These are phyloP conservation scores for Lachnellula occidentalis DNA, from an alignment of 2,329 filamentous ascomycete species.

Conservation along the genomic window DNA sequence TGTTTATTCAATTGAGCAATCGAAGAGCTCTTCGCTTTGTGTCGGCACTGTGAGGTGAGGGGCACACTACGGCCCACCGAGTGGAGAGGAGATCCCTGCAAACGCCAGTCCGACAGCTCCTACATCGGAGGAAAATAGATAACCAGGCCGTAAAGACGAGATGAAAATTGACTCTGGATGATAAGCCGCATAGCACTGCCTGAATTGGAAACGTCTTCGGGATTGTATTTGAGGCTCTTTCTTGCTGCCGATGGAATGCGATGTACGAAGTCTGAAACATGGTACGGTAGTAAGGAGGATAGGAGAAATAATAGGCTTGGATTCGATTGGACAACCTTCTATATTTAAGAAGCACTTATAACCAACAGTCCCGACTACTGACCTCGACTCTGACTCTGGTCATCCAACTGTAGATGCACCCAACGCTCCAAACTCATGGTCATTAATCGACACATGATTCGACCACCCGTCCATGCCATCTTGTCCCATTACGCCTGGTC, in stretches of 20 bases:
- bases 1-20: background rate
- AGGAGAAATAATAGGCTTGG: background rate
- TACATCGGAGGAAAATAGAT: background rate
- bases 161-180: background rate
- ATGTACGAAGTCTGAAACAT: background rate
- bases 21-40: conserved; percentile 1
- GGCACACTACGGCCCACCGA: background rate
- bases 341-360: conserved; percentile 15
- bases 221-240: background rate
- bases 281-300: background rate
- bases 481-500: conserved; percentile 13
- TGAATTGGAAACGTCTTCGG: background rate
- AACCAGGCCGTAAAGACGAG: background rate
- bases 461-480: background rate
- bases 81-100: background rate
- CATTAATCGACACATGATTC: conserved; percentile 20
- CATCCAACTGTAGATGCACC: conserved; percentile 11
- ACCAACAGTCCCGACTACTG: conserved; percentile 2
- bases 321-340: conserved; percentile 9
- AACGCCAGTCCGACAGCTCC: background rate
- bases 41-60: background rate
- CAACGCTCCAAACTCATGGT: conserved; percentile 6
- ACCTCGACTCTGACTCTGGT: background rate
- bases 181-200: background rate
- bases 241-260: background rate